These are phyloP conservation scores for Volvariella surrecta DNA, from an alignment of 1,284 basidiomycete species.

Conservation along the genomic window DNA sequence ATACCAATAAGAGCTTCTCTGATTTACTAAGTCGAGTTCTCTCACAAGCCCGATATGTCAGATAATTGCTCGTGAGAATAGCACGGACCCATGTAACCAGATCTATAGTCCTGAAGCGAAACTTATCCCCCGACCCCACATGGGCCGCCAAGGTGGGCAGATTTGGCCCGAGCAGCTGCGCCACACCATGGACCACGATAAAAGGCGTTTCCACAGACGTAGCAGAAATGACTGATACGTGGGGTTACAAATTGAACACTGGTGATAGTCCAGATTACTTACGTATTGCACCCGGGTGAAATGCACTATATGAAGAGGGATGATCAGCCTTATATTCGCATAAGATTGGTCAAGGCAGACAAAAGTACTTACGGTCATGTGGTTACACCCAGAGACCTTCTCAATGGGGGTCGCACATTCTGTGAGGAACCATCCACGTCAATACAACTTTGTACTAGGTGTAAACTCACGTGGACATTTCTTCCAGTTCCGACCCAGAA, in stretches of 20 bases:
- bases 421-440: background rate
- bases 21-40: too few species aligned
- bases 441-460: background rate
- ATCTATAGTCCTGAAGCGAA: too few species aligned
- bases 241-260: too few species aligned
- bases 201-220: background rate
- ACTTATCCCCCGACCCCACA: too few species aligned
- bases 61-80: too few species aligned
- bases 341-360: background rate
- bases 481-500: constrained; percentile 42
- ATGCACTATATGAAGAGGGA: background rate
- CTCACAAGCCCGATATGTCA: too few species aligned
- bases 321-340: background rate
- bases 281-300: background rate
- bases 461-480: constrained; percentile 39
- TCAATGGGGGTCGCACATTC: background rate
- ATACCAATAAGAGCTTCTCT: too few species aligned
- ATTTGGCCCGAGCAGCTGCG: background rate
- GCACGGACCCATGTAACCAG: too few species aligned
- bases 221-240: background rate
- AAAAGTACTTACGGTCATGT: background rate
- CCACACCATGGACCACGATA: background rate
- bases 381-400: background rate
- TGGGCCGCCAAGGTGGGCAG: background rate
- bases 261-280: background rate